These are phyloP conservation scores for Schrenkiella parvula DNA, from an alignment of 345 rosid species.

Conservation along the genomic window DNA sequence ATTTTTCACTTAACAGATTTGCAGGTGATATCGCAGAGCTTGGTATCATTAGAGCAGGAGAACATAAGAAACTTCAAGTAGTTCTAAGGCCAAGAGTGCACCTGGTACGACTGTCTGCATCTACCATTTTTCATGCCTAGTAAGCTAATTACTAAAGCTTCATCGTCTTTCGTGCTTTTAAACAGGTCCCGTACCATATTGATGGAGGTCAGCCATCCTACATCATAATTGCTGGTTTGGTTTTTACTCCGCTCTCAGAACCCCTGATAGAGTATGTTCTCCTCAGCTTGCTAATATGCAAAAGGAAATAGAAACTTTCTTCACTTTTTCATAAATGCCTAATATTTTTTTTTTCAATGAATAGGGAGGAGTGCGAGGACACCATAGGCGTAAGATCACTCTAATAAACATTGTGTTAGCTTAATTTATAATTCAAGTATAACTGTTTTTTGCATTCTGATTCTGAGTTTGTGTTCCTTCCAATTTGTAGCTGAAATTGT, in stretches of 20 bases:
- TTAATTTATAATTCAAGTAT: neutral
- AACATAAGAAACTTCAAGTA: conserved; percentile 54
- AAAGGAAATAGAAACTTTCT: neutral
- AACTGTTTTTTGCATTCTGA: neutral
- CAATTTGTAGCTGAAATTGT: conserved; percentile 60
- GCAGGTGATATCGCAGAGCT: conserved; percentile 83
- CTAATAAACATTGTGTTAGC: neutral
- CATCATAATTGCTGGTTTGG: conserved; percentile 88
- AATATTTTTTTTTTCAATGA: neutral
- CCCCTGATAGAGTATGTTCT: conserved; percentile 87
- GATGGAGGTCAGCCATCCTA: conserved; percentile 94
- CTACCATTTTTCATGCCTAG: neutral
- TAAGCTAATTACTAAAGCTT: conserved; percentile 13
- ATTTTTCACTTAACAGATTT: conserved; percentile 64
- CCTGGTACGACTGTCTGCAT: conserved; percentile 53
- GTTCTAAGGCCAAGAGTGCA: conserved; percentile 82
- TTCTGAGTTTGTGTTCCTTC: conserved; percentile 19
- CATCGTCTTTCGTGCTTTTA: conserved; percentile 5
- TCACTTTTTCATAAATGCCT: neutral
- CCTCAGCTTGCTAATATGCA: conserved; percentile 9
- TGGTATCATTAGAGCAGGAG: conserved; percentile 78
- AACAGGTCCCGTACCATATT: conserved; percentile 87
- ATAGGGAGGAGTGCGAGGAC: conserved; percentile 84
- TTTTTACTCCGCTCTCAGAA: conserved; percentile 95
- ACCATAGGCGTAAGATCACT: conserved; percentile 72